Evolutionary conservation across 2,329 filamentous ascomycete genomes (phyloP), one percentile per base, ranked within the genome.

Genomic region (Fonsecaea multimorphosa): DNA sequence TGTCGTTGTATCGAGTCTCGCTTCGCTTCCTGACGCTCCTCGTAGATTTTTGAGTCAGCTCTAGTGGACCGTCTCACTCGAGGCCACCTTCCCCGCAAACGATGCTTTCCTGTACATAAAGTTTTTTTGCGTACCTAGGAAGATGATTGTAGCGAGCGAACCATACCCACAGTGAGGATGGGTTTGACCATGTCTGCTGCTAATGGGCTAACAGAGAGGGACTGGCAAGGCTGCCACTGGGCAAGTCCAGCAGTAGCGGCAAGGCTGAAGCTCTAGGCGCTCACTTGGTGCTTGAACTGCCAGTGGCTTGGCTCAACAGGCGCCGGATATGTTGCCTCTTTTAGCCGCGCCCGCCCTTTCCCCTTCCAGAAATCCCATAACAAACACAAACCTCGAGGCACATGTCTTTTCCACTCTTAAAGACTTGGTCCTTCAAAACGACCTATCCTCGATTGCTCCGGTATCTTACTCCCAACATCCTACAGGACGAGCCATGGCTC

Each of bases 401-500:
- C 58, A 51, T 34, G 19, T 32, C 29, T 31, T 31, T 31, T 36
- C 19, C 19, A 7, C 40, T 34, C 32, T 57, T 12, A 16, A 27
- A 19, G 38, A 32, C 16, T 62, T 32, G 14, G 12, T 19, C 40
- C 34, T 34, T 24, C 34, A 66, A 54, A 36, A 12, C n/a, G n/a
- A n/a, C n/a, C 49, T 51, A 55, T 38, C 63, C 63, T 61, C 60
- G 34, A 58, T 68, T 63, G 54, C 32, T 57, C 44, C 51, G 56
- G 27, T 60, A 68, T 68, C 59, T 34, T 61, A 63, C 44, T 31
- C 8, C 19, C 56, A 44, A 58, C 51, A 60, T 62, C 19, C 38
- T 54, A 38, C 32, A n/a, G 12, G 19, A 29, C 4, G 14, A 38
- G 27, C 27, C 46, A 69, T 69, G 67, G 60, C 67, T 57, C 67